phyloP scores from a whole-genome alignment of 768 basidiomycete species.

The Auricularia sp. region DNA sequence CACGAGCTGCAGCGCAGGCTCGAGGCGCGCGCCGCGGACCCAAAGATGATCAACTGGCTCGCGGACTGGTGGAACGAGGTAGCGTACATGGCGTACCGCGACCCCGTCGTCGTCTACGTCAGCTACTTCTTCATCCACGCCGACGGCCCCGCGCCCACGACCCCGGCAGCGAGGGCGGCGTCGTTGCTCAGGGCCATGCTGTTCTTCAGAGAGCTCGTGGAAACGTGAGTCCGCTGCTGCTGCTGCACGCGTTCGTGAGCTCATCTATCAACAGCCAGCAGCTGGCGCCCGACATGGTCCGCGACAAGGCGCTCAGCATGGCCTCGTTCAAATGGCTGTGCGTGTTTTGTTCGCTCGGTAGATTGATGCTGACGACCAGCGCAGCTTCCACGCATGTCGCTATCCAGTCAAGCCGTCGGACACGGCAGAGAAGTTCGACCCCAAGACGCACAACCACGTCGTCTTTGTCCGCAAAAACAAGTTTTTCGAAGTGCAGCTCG shows the following conservation, averaged over 20 bases:
- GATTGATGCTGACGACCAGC: neutral
- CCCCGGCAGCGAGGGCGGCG: slow-evolving; percentile 67
- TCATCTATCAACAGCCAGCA: slow-evolving; percentile 35
- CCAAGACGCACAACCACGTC: slow-evolving; percentile 70
- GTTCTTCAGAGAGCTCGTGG: slow-evolving; percentile 73
- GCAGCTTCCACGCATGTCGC: slow-evolving; percentile 84
- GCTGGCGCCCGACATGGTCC: slow-evolving; percentile 82
- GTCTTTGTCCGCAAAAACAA: slow-evolving; percentile 86
- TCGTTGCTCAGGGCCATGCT: slow-evolving; percentile 75
- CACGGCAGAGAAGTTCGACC: slow-evolving; percentile 71
- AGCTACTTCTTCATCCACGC: slow-evolving; percentile 93
- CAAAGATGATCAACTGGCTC: slow-evolving; percentile 68
- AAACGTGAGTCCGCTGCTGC: slow-evolving; percentile 43
- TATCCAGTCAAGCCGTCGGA: slow-evolving; percentile 79
- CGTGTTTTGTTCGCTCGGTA: slow-evolving; percentile 16
- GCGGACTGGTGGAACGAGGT: slow-evolving; percentile 96
- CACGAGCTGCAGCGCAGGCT: slow-evolving; percentile 69
- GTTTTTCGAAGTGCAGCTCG: slow-evolving; percentile 76
- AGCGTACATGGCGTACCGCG: slow-evolving; percentile 81
- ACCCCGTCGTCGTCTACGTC: slow-evolving; percentile 84
- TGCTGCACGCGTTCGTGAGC: neutral
- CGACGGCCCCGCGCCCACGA: slow-evolving; percentile 43
- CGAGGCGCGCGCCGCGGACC: slow-evolving; percentile 57
- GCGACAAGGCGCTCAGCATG: slow-evolving; percentile 76
- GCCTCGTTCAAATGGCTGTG: slow-evolving; percentile 89